These are phyloP conservation scores for Penicillium sp. DNA, from an alignment of 2,329 filamentous ascomycete species.

Conservation along the genomic window DNA sequence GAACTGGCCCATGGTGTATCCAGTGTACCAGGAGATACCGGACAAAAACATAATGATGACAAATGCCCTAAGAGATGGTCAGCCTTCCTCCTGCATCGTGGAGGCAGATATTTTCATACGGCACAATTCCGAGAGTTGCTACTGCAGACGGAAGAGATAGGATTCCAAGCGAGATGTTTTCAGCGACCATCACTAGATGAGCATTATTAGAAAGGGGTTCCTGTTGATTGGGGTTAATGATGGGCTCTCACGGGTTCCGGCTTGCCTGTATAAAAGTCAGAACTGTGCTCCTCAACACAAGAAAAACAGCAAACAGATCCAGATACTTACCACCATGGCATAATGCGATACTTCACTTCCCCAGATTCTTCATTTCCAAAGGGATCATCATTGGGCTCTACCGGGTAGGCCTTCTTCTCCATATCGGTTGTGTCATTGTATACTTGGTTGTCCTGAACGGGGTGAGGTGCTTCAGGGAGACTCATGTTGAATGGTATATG, in stretches of 20 bases:
- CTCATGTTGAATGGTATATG: constrained; percentile 12
- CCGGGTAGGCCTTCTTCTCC: constrained; percentile 15
- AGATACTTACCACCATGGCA: constrained; percentile 42
- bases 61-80: constrained; percentile 31
- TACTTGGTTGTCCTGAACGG: constrained; percentile 14
- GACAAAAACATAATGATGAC: constrained; percentile 53
- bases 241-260: constrained; percentile 35
- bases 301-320: background rate
- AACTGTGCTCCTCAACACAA: background rate
- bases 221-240: background rate
- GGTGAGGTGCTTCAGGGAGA: constrained; percentile 6
- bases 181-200: constrained; percentile 52
- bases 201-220: background rate
- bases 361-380: constrained; percentile 37
- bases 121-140: constrained; percentile 52
- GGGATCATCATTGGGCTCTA: constrained; percentile 26
- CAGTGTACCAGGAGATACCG: constrained; percentile 55
- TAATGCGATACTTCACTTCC: constrained; percentile 50
- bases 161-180: constrained; percentile 56
- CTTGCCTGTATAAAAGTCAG: constrained; percentile 33
- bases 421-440: constrained; percentile 16
- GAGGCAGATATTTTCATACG: constrained; percentile 31
- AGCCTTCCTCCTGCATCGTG: background rate
- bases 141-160: constrained; percentile 54
- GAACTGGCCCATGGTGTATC: constrained; percentile 57